phyloP scores from a whole-genome alignment of 2,329 filamentous ascomycete genomes.

The Nigrospora osmanthi region DNA sequence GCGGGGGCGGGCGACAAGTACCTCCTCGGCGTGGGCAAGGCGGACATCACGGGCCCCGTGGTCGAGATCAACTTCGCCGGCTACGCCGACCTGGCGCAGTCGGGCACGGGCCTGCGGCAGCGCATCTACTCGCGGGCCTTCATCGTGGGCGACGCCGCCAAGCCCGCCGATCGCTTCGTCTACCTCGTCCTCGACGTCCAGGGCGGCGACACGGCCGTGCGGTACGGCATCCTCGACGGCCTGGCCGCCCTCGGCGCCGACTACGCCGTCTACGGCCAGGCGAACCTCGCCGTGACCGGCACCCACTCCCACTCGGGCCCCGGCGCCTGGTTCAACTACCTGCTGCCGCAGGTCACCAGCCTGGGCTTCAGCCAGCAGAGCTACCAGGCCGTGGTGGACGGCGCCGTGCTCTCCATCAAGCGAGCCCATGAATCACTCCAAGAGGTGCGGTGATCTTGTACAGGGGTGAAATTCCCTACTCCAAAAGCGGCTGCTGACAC shows the following conservation, averaged over 20 bases:
- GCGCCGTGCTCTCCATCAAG: constrained; percentile 69
- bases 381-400: constrained; percentile 80
- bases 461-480: constrained; percentile 2
- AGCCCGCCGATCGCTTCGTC: constrained; percentile 64
- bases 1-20: constrained; percentile 33
- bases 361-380: constrained; percentile 79
- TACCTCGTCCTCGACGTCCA: constrained; percentile 84
- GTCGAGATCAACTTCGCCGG: constrained; percentile 89
- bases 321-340: constrained; percentile 86
- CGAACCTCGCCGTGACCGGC: constrained; percentile 82
- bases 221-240: constrained; percentile 72
- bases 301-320: constrained; percentile 89
- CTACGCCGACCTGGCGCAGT: constrained; percentile 71
- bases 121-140: constrained; percentile 81
- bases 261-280: constrained; percentile 66
- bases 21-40: constrained; percentile 44
- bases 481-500: not conserved
- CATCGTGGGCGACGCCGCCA: constrained; percentile 64
- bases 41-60: constrained; percentile 59
- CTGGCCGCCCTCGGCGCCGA: constrained; percentile 60
- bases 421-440: constrained; percentile 66
- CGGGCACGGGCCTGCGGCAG: constrained; percentile 78
- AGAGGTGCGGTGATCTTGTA: constrained; percentile 20
- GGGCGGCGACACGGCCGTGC: constrained; percentile 78
- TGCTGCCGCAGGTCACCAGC: constrained; percentile 82